These are phyloP conservation scores for Breviolum minutum DNA, from an alignment of 73 alveolate species.

Conservation along the genomic window DNA sequence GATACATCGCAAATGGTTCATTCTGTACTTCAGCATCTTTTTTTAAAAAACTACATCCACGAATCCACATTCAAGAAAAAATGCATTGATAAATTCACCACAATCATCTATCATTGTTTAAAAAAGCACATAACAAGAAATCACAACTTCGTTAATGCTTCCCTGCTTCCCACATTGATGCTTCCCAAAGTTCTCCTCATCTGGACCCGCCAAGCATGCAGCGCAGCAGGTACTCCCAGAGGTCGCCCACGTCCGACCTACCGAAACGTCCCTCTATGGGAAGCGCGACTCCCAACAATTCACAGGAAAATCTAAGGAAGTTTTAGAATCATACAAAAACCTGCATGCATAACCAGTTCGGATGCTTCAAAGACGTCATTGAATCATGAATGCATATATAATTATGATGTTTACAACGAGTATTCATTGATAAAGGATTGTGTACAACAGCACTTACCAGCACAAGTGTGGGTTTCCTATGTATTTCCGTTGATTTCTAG, in stretches of 20 bases:
- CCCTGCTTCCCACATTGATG: not conserved
- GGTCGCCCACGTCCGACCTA: constrained; percentile 85
- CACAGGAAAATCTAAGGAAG: not conserved
- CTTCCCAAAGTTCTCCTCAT: constrained; percentile 14
- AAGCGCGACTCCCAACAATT: not conserved
- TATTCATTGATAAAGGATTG: too few species aligned
- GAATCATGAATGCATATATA: too few species aligned
- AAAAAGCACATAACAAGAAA: not conserved
- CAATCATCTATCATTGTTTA: not conserved
- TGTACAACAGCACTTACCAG: too few species aligned
- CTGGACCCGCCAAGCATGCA: constrained; percentile 87
- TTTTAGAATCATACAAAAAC: not conserved
- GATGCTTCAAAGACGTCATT: too few species aligned
- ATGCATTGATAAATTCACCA: not conserved
- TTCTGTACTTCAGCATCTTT: too few species aligned
- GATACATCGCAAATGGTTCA: too few species aligned
- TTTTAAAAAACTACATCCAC: not conserved
- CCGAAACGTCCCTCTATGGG: not conserved
- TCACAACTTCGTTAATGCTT: not conserved
- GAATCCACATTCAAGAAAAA: too few species aligned
- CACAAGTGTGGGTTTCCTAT: too few species aligned
- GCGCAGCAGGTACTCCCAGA: constrained; percentile 95
- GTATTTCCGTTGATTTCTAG: too few species aligned
- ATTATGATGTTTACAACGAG: too few species aligned
- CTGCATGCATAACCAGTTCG: not conserved